A percentile compares a stretch with the other conserved stretches of the same genome.
Evolutionary conservation across 768 basidiomycete genomes (phyloP).

Genomic region (Erythrobasidium yunnanense): DNA sequence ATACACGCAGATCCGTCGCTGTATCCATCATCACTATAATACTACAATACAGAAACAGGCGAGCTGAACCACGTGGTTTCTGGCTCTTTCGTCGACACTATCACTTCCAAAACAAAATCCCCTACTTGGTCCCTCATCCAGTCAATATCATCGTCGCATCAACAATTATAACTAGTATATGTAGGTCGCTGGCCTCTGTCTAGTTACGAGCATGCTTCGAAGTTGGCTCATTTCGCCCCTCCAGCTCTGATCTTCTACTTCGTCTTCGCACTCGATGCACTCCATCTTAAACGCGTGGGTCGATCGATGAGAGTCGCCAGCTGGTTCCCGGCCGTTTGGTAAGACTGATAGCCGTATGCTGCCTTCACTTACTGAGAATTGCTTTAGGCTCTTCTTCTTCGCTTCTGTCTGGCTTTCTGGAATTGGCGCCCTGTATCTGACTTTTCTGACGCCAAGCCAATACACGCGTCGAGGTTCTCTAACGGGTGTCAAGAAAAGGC

Average conservation of each 20-base stretch:
- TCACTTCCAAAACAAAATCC: constrained; percentile 11
- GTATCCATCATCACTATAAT: constrained; percentile 3
- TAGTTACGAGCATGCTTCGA: neutral
- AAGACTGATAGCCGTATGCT: no score
- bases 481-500: neutral
- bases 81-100: constrained; percentile 15
- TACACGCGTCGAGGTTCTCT: constrained; percentile 10
- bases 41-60: neutral
- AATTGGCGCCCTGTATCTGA: constrained; percentile 14
- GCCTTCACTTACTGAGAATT: neutral
- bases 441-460: constrained; percentile 2
- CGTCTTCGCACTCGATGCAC: neutral
- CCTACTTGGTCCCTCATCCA: constrained; percentile 23
- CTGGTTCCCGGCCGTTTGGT: constrained; percentile 23
- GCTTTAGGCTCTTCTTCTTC: constrained; percentile 1
- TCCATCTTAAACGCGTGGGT: neutral
- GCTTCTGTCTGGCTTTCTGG: constrained; percentile 20
- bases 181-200: neutral
- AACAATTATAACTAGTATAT: neutral
- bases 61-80: neutral
- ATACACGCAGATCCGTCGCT: neutral
- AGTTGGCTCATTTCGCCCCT: neutral
- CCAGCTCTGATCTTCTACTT: constrained; percentile 6
- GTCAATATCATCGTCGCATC: constrained; percentile 22
- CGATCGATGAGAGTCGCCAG: neutral